Evolutionary conservation across 2,329 filamentous ascomycete genomes (phyloP), one percentile per base, ranked within the genome.

Genomic region (Trichoderma sp.): DNA sequence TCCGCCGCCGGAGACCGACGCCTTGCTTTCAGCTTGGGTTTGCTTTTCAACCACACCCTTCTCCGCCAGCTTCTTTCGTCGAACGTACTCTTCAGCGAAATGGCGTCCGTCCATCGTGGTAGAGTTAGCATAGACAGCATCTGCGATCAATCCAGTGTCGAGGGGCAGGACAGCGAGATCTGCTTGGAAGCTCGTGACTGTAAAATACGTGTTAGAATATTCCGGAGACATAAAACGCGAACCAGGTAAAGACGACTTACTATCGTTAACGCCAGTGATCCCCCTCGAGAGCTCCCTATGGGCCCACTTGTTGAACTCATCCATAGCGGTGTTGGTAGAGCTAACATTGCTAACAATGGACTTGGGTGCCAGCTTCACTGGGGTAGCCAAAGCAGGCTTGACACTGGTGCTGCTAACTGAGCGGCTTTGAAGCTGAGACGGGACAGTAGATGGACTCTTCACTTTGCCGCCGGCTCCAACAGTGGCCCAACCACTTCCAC

Each of bases 291-390:
- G 85, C 79, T 96, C 91, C 70, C 90, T 87, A 76, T 92, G 90
- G 20, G 95, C 90, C 96, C 96, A 99, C 82, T 97, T 98, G 78
- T 90, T 91, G 81, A 99, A 97, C 81, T 98, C 96, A 53, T 97
- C 95, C 80, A 93, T 90, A 3, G 96, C 95, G 79, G 69, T 76
- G 64, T 77, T 82, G 39, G 76, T 77, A 71, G 83, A 74, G 53
- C 73, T 82, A 6, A 80, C 78, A 28, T 82, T 79, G 8, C 84
- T 82, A 3, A 84, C 81, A 3, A 84, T 81, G 62, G 86, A 80
- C 74, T 89, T 87, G 8, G 78, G 74, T 1, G 84, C 81, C 4
- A 88, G 84, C 81, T 91, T 90, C 50, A 86, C 76, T 4, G 80
- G 76, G 39, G 83, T 79, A n/a, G 85, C 79, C 4, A 84, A 73